Conservation (phyloP, 1,139 yeast genomes). For the Ogataea hybrid region DNA sequence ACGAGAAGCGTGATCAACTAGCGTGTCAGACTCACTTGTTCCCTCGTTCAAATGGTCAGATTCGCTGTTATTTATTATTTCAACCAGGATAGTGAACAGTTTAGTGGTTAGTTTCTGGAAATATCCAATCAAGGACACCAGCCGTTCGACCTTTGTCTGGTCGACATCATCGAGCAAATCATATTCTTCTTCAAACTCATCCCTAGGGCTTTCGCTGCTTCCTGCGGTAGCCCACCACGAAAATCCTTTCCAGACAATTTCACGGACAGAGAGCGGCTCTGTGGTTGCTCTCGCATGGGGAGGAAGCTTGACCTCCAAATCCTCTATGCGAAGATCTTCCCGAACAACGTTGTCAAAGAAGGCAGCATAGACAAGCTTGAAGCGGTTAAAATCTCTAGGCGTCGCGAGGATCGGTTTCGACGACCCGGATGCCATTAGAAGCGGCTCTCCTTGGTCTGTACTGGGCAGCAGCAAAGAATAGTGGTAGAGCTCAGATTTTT, state of each 20-base stretch:
- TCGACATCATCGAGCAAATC: slow-evolving; percentile 29
- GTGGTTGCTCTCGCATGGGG: slow-evolving; percentile 20
- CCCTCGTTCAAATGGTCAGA: slow-evolving; percentile 18
- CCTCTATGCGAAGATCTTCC: slow-evolving; percentile 13
- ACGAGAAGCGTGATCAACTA: slow-evolving; percentile 1
- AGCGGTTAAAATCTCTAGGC: slow-evolving; percentile 36
- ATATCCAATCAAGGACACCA: slow-evolving; percentile 45
- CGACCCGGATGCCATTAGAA: slow-evolving; percentile 22
- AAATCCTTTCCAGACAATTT: slow-evolving; percentile 67
- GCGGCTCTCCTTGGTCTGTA: slow-evolving; percentile 21
- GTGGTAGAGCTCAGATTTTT: slow-evolving; percentile 57
- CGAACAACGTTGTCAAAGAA: slow-evolving; percentile 24
- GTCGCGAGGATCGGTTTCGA: slow-evolving; percentile 34
- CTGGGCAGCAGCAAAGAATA: slow-evolving; percentile 38
- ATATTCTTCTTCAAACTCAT: slow-evolving; percentile 24
- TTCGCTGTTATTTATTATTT: slow-evolving; percentile 28
- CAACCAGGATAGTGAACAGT: slow-evolving; percentile 33
- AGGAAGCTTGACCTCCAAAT: slow-evolving; percentile 18
- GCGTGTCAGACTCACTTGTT: slow-evolving; percentile 8
- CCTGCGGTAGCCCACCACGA: slow-evolving; percentile 91
- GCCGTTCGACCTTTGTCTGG: slow-evolving; percentile 31
- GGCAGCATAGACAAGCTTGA: slow-evolving; percentile 33
- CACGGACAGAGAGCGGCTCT: slow-evolving; percentile 61
- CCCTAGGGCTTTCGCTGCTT: slow-evolving; percentile 30
- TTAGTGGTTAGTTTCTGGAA: slow-evolving; percentile 52